Evolutionary conservation across 768 basidiomycete genomes (phyloP).

Genomic region (Xanthoconium stramineum): DNA sequence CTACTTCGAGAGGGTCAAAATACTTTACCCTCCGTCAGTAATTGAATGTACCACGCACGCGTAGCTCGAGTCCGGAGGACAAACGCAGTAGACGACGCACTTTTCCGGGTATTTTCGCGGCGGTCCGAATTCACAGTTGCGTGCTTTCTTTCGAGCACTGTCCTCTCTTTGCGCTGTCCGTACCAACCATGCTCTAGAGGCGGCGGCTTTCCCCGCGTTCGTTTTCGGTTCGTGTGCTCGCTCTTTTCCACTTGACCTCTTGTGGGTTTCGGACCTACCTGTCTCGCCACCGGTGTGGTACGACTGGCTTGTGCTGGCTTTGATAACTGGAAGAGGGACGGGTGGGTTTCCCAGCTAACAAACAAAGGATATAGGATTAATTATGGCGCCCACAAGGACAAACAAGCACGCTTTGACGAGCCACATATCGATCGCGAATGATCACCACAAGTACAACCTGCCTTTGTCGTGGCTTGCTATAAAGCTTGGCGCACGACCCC

Average conservation of each 20-base stretch:
- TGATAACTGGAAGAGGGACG: slow-evolving; percentile 3
- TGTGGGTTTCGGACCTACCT: background rate
- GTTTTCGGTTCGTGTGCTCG: background rate
- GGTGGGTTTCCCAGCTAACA: slow-evolving; percentile 26
- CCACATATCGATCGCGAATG: slow-evolving; percentile 34
- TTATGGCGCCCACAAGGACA: slow-evolving; percentile 43
- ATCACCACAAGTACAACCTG: slow-evolving; percentile 18
- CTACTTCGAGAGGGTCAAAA: background rate
- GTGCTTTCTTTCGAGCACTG: background rate
- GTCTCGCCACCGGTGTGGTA: background rate
- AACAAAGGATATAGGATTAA: slow-evolving; percentile 27
- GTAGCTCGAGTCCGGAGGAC: background rate
- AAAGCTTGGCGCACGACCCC: slow-evolving; percentile 16
- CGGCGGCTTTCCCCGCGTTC: slow-evolving; percentile 1
- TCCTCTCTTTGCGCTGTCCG: background rate
- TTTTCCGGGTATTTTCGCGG: slow-evolving; percentile 1
- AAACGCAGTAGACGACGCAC: slow-evolving; percentile 1
- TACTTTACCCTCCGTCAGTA: background rate
- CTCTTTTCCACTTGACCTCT: background rate
- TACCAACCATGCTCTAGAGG: slow-evolving; percentile 1
- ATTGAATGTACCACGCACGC: background rate
- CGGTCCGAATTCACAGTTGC: slow-evolving; percentile 1
- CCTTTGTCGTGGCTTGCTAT: slow-evolving; percentile 28
- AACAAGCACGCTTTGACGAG: slow-evolving; percentile 40
- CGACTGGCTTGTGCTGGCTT: background rate